Conservation (phyloP, 768 basidiomycete species). For the Lactarius deliciosus region DNA sequence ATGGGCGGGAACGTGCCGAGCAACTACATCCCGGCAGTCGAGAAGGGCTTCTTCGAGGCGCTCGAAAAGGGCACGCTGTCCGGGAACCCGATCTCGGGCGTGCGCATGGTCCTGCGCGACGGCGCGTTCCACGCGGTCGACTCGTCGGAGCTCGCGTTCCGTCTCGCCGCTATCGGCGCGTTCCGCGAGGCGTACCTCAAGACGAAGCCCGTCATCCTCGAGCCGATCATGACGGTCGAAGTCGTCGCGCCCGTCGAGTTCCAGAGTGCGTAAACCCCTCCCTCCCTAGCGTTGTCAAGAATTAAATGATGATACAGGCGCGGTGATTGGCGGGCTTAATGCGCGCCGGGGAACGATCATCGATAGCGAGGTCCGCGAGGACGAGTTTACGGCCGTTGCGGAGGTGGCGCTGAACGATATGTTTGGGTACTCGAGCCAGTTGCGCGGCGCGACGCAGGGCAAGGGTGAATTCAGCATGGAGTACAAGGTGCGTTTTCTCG, state of each 20-base stretch:
- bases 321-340: conserved; percentile 93
- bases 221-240: conserved; percentile 99
- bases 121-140: conserved; percentile 93
- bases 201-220: conserved; percentile 79
- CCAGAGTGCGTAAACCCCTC: conserved; percentile 57
- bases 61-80: conserved; percentile 86
- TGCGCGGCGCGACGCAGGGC: conserved; percentile 93
- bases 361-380: conserved; percentile 94
- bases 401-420: conserved; percentile 97
- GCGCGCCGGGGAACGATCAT: conserved; percentile 89
- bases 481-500: conserved; percentile 55
- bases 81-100: conserved; percentile 85
- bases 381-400: conserved; percentile 89
- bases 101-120: conserved; percentile 85
- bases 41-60: conserved; percentile 97
- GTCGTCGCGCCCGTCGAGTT: conserved; percentile 95
- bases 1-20: conserved; percentile 92
- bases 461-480: conserved; percentile 90
- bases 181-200: conserved; percentile 86
- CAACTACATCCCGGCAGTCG: conserved; percentile 91
- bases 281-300: background rate
- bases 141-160: conserved; percentile 95
- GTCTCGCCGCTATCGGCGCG: conserved; percentile 85
- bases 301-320: conserved; percentile 42
- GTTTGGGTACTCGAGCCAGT: conserved; percentile 94